These are phyloP conservation scores for Metschnikowia colocasiae DNA, from an alignment of 805 yeast species.

Conservation along the genomic window DNA sequence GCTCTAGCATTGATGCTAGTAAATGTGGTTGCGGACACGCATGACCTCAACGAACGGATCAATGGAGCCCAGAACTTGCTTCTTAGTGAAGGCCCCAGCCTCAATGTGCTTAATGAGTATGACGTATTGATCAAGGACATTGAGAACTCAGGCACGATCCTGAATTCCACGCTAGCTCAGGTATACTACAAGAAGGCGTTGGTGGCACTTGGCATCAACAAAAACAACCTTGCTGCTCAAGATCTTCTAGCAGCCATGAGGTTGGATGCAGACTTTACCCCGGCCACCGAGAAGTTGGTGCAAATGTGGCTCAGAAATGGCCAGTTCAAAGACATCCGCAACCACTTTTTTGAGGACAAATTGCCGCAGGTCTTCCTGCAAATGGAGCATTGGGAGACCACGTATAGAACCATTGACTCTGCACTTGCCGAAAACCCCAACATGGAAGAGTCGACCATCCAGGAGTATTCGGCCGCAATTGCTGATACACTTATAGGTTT, in stretches of 20 bases:
- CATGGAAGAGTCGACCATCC: background rate
- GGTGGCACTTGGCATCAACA: conserved; percentile 54
- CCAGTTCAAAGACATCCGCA: conserved; percentile 32
- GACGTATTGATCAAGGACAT: conserved; percentile 14
- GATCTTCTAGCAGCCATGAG: conserved; percentile 49
- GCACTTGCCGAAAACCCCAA: conserved; percentile 9
- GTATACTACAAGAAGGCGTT: conserved; percentile 59
- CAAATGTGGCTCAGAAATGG: conserved; percentile 55
- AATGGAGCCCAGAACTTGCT: conserved; percentile 16
- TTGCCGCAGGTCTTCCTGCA: conserved; percentile 13
- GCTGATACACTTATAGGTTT: conserved; percentile 19
- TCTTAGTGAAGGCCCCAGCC: conserved; percentile 14
- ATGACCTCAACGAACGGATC: conserved; percentile 6
- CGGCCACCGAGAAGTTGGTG: conserved; percentile 48
- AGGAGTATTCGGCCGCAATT: background rate
- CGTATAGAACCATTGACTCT: conserved; percentile 12
- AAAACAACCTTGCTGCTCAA: conserved; percentile 48
- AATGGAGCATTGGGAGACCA: conserved; percentile 20
- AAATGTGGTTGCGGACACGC: background rate
- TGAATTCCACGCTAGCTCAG: conserved; percentile 26
- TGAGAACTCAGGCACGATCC: background rate
- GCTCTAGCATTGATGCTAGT: background rate
- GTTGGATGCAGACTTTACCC: conserved; percentile 37
- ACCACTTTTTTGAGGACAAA: conserved; percentile 10
- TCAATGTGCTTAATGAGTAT: conserved; percentile 14